Base-by-base conservation (phyloP, 306 rosid genomes). In the Cotoneaster glaucophyllus region DNA sequence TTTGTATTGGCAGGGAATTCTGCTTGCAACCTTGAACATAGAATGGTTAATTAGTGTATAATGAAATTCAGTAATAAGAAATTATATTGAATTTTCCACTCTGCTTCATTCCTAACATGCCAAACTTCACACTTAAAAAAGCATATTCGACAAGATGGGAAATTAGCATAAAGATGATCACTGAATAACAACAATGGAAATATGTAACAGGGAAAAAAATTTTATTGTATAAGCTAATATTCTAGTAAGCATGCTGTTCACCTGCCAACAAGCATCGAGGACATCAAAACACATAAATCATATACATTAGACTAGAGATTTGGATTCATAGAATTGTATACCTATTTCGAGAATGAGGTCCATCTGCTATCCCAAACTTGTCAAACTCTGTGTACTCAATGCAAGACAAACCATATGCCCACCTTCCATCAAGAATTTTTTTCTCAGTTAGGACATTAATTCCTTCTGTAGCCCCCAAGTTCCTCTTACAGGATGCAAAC, bases 1-100 rank as follows among this genome's bases (percentile, higher is more conserved):
- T 95, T 95, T 68, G 99, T 95, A 84, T 95, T 95, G 64, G 99
- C 99, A 59, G 99, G 97, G 78, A 87, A 95, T 22, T 88, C 88
- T 62, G 84, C 91, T 90, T 92, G 97, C 87, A 92, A 83, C 83
- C 99, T 92, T 82, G 80, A 83, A 83, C 78, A 80, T 39, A 80
- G 67, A 86, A 72, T 80, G 87, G 80, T 86, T 77, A 77, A 71
- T 68, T 76, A 74, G 58, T 74, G 32, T 10, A 41, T 8, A 24
- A 34, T 15, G 26, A 34, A 81, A 28, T 44, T 48, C 17, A 69
- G 25, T 25, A 69, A 15, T 69, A 69, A 69, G 39, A 45, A 69
- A 69, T 29, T 11, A 56, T 21, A 56, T 9, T 56, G 62, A 56
- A n/a, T 53, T 9, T 5, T 18, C 19, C 19, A 70, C 15, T 44